Conservation (phyloP, 176 grass and related monocot species). For the Stipa capillata region DNA sequence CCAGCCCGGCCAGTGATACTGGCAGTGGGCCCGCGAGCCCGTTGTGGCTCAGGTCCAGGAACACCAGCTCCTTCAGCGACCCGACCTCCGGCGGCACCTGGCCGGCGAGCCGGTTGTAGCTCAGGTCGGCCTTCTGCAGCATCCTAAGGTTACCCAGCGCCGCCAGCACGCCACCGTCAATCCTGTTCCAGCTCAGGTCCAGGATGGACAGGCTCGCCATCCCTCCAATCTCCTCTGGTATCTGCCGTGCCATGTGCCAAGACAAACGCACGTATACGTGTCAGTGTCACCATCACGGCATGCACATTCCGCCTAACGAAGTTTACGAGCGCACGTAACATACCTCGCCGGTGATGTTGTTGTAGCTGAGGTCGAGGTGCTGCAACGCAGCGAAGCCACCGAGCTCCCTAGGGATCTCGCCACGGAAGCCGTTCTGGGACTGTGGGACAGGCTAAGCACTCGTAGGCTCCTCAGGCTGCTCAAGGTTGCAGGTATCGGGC, state of each 20-base stretch:
- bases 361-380: conserved; percentile 82
- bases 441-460: conserved; percentile 72
- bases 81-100: conserved; percentile 47
- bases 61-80: conserved; percentile 42
- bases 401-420: conserved; percentile 49
- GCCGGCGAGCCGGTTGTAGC: conserved; percentile 59
- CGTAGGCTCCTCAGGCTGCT: conserved; percentile 26
- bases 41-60: conserved; percentile 82
- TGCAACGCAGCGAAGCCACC: conserved; percentile 35
- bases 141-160: conserved; percentile 30
- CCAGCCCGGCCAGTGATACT: conserved; percentile 23
- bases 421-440: conserved; percentile 57
- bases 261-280: not conserved
- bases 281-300: not conserved
- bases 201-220: conserved; percentile 65
- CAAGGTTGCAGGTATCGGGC: conserved; percentile 39
- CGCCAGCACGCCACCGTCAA: conserved; percentile 39
- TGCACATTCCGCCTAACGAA: not conserved
- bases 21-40: conserved; percentile 49
- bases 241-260: not conserved
- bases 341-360: conserved; percentile 51
- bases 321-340: not conserved
- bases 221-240: conserved; percentile 41
- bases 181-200: conserved; percentile 69
- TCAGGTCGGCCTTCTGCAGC: conserved; percentile 76